Conservation (phyloP, 257 asterid species). For the Haberlea rhodopensis region DNA sequence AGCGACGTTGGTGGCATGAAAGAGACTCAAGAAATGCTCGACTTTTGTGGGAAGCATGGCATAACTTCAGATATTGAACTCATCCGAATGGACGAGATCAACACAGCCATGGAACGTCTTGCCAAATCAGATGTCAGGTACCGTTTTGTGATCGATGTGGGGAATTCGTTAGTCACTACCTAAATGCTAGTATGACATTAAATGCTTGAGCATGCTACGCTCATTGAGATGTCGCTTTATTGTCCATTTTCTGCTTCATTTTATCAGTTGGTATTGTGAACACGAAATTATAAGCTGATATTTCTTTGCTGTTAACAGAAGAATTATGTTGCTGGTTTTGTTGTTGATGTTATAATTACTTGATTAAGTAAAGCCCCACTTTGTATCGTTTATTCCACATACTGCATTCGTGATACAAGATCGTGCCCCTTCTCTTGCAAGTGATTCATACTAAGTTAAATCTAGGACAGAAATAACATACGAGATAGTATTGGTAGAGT, state of each 20-base stretch:
- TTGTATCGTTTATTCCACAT: too few species aligned
- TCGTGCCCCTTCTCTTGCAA: too few species aligned
- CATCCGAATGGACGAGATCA: conserved; percentile 39
- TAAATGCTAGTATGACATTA: too few species aligned
- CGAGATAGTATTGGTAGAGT: too few species aligned
- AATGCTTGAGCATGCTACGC: too few species aligned
- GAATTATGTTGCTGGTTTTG: background rate
- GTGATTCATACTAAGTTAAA: too few species aligned
- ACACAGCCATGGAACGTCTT: conserved; percentile 55
- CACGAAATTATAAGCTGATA: background rate
- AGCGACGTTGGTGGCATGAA: conserved; percentile 62
- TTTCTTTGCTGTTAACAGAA: background rate
- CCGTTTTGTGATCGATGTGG: conserved; percentile 66
- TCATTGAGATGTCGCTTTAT: background rate
- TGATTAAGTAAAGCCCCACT: too few species aligned
- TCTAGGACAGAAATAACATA: too few species aligned
- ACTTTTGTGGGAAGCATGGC: conserved; percentile 57
- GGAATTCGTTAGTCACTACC: conserved; percentile 34
- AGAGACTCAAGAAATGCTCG: conserved; percentile 71
- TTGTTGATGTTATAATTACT: too few species aligned
- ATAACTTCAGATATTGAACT: conserved; percentile 55
- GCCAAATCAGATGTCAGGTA: conserved; percentile 61
- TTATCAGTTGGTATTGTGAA: too few species aligned
- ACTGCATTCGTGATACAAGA: too few species aligned
- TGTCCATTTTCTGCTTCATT: too few species aligned